Conservation (phyloP, 768 basidiomycete species). For the Gyrodon lividus region DNA sequence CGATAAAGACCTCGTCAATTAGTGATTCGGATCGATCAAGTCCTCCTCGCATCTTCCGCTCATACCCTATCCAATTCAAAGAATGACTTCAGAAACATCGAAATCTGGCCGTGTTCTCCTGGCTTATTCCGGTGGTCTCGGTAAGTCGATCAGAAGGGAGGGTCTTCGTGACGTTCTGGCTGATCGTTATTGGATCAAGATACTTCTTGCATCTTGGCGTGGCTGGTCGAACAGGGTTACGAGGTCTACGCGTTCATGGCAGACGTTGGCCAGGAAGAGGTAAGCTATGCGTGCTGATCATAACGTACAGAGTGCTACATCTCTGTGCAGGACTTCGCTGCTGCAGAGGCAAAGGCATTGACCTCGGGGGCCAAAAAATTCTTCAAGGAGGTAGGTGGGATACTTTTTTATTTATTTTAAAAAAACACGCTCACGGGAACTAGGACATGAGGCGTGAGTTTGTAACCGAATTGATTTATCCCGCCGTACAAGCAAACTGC, state of each 20-base stretch:
- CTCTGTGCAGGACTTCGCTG: conserved; percentile 76
- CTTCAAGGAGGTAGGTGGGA: conserved; percentile 70
- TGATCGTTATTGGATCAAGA: conserved; percentile 48
- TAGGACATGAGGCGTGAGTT: conserved; percentile 96
- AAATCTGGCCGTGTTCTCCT: conserved; percentile 85
- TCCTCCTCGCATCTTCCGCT: neutral
- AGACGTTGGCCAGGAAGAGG: conserved; percentile 91
- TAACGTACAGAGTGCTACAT: conserved; percentile 4
- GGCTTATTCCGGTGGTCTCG: conserved; percentile 97
- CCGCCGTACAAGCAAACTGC: conserved; percentile 96
- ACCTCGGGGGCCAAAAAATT: conserved; percentile 95
- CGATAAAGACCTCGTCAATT: neutral
- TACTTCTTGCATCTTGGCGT: conserved; percentile 98
- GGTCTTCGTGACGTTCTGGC: neutral
- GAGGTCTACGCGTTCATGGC: conserved; percentile 98
- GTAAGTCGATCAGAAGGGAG: conserved; percentile 46
- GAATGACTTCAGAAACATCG: conserved; percentile 20
- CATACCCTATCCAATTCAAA: neutral
- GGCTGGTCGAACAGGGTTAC: conserved; percentile 98
- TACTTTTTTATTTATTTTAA: neutral
- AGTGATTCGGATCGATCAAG: neutral
- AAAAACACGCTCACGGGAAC: neutral
- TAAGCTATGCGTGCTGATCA: conserved; percentile 22
- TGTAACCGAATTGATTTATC: conserved; percentile 94
- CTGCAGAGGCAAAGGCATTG: conserved; percentile 87